Evolutionary conservation across 805 yeast genomes (phyloP), one percentile per base, ranked within the genome.

Genomic region (Metschnikowia lachancei): DNA sequence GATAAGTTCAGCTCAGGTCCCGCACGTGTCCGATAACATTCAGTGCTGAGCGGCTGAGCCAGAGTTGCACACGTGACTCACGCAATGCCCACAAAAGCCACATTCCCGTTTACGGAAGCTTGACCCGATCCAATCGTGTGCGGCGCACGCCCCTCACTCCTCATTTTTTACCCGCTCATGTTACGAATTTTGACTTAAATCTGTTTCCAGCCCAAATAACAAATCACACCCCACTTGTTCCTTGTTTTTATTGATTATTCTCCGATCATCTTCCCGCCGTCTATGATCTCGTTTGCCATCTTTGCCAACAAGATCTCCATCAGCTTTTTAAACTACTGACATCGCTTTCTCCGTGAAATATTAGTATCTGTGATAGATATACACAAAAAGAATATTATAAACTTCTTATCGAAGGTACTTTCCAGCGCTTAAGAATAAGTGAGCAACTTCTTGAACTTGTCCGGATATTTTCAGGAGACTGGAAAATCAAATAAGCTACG

Each of bases 241-340:
- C n/a, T 37, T 26, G 12, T 8, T 10, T 6, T 16, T 26, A 19
- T 37, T 14, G 4, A 11, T 13, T 22, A 7, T 22, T 19, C 20
- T 11, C 4, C 35, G 36, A 37, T 33, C 37, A 26, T 38, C 31
- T 12, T 5, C 29, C 30, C 39, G 46, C 49, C 54, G 46, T 49
- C 39, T 41, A 53, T 53, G 57, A 53, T 53, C 51, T 38, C 52
- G 40, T 43, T 51, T 40, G 50, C 47, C 39, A 47, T 49, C 36
- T 46, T 53, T 28, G 46, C 48, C 42, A 53, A 53, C 55, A 49
- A 38, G 50, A 46, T 53, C 55, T 51, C 57, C 54, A 49, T 53
- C 49, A 51, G 54, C 54, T 53, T 53, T 49, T 46, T 51, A 35
- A 51, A 51, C 47, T 51, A 53, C 54, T 53, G 57, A 53, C 56